Percentiles rank a stretch among this genome's conserved stretches.
phyloP scores from a whole-genome alignment of 2,329 filamentous ascomycete species.

The Decorospora gaudefroyi region DNA sequence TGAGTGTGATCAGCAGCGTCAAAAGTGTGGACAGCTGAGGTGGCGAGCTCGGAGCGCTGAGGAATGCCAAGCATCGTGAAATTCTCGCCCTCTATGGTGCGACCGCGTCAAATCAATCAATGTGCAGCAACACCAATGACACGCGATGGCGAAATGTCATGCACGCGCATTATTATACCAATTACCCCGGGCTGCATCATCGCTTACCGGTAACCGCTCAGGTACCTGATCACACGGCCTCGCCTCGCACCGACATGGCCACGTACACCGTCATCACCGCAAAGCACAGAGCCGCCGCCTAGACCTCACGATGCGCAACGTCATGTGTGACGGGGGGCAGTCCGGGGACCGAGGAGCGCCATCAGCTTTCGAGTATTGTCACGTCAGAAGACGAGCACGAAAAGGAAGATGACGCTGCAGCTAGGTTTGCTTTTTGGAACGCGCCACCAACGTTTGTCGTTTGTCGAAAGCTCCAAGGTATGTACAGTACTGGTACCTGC shows the following conservation, averaged over 20 bases:
- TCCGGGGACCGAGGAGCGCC: slow-evolving; percentile 1
- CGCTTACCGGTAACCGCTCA: slow-evolving; percentile 11
- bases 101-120: slow-evolving; percentile 19
- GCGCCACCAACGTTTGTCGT: background rate
- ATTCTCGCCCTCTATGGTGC: slow-evolving; percentile 26
- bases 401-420: background rate
- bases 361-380: slow-evolving; percentile 3
- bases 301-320: slow-evolving; percentile 45
- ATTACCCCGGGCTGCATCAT: background rate
- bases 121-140: slow-evolving; percentile 28
- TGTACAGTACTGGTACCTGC: background rate
- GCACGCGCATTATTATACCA: slow-evolving; percentile 6
- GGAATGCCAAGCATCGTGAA: slow-evolving; percentile 42
- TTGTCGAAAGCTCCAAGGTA: background rate
- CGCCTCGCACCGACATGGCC: slow-evolving; percentile 3
- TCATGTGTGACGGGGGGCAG: slow-evolving; percentile 32
- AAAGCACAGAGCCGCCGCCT: slow-evolving; percentile 20
- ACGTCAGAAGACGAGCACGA: slow-evolving; percentile 4
- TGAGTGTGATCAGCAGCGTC: too few species aligned
- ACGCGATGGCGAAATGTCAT: slow-evolving; percentile 27
- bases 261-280: slow-evolving; percentile 10
- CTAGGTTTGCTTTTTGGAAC: background rate
- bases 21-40: background rate
- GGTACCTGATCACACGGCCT: slow-evolving; percentile 17
- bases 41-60: background rate